Percentiles rank a stretch among this genome's conserved stretches.
phyloP scores from a whole-genome alignment of 345 rosid genomes.

The Cardamine chenopodiifolia region DNA sequence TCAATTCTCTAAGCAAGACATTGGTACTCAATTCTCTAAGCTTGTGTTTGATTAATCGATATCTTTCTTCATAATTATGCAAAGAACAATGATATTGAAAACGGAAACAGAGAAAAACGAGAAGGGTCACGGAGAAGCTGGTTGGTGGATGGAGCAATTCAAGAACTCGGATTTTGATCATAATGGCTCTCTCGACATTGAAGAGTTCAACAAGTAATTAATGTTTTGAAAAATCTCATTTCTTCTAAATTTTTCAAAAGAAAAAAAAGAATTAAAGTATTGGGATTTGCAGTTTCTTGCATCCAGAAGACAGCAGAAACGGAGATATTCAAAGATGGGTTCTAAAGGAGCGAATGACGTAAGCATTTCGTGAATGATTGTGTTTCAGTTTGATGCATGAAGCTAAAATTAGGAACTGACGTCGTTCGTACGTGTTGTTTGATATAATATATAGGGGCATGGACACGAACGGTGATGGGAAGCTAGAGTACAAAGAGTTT shows the following conservation, averaged over 20 bases:
- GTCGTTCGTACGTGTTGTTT: background rate
- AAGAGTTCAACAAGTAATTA: slow-evolving; percentile 59
- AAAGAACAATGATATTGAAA: background rate
- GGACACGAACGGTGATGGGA: slow-evolving; percentile 60
- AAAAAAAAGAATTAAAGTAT: background rate
- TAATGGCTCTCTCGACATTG: slow-evolving; percentile 53
- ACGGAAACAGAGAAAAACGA: slow-evolving; percentile 50
- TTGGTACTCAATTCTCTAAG: slow-evolving; percentile 43
- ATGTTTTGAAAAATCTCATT: background rate
- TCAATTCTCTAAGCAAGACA: slow-evolving; percentile 54
- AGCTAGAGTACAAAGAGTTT: slow-evolving; percentile 59
- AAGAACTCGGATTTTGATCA: slow-evolving; percentile 58
- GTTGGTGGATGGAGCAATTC: slow-evolving; percentile 74
- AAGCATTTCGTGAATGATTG: slow-evolving; percentile 23
- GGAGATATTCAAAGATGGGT: slow-evolving; percentile 59
- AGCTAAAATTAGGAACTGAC: background rate
- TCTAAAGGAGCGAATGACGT: slow-evolving; percentile 55
- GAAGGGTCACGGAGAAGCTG: slow-evolving; percentile 65
- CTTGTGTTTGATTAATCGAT: background rate
- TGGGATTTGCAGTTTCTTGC: slow-evolving; percentile 57
- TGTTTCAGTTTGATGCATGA: background rate
- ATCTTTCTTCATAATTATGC: slow-evolving; percentile 6
- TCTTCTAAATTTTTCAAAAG: background rate
- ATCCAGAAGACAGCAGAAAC: slow-evolving; percentile 72
- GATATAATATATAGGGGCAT: slow-evolving; percentile 46